Base-by-base conservation (phyloP, 768 basidiomycete genomes). In the Pulveroboletus ravenelii region DNA sequence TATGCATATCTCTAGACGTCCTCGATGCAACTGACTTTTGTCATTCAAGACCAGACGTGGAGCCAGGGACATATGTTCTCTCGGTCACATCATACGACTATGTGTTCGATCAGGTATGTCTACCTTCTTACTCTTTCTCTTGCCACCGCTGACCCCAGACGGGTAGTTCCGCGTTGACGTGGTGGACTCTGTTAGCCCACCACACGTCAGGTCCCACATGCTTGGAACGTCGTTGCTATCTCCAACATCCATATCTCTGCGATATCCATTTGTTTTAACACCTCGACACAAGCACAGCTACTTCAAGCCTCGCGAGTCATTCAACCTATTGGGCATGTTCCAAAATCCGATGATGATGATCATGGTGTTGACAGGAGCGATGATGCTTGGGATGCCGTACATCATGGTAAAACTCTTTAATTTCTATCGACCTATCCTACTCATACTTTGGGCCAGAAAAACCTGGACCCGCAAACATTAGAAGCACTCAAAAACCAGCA, bases 281-380 rank as follows among this genome's bases (percentile, higher is more conserved):
- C 74, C 86, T 5, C 78, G 78, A 48, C 72, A 75, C 49, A 81
- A 75, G 62, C 74, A 81, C 59, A 70, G 61, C 44, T 92, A 85
- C 65, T 90, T 87, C 62, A 72, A 81, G 27, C 81, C 85, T 23
- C 78, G 65, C 30, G 78, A 89, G 64, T 80, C 82, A 15, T 92
- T 92, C 75, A 85, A 85, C 65, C 54, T 89, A 20, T 48, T 85
- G 50, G 80, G 73, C 46, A 89, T 92, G 85, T 72, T 92, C 60
- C 79, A 84, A 50, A 92, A 81, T 62, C 89, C 89, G 7, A 90
- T 92, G 89, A 86, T 87, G 76, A 69, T 92, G 51, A 76, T 90
- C 65, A 86, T 88, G 82, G 74, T 81, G 29, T 67, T 78, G 55
- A 84, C 78, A 40, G 88, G 77, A 34, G 71, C 68, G 44, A 78